Evolutionary conservation across 2,329 filamentous ascomycete genomes (phyloP).

Genomic region (Arachnopeziza araneosa): DNA sequence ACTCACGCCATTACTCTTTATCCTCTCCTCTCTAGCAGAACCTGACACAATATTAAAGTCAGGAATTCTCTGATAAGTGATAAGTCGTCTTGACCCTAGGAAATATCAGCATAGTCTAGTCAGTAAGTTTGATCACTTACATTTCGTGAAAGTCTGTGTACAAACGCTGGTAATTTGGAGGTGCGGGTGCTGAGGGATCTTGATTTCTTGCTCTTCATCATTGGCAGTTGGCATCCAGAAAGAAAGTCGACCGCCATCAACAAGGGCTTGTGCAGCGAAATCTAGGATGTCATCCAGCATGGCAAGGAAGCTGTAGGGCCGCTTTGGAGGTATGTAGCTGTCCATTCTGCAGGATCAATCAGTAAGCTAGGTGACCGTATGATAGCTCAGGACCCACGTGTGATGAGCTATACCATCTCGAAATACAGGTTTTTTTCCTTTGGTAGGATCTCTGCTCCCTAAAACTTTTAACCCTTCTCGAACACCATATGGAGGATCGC

Average conservation of each 20-base stretch:
- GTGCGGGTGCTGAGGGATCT: slow-evolving; percentile 69
- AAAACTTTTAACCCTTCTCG: slow-evolving; percentile 87
- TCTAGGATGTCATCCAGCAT: slow-evolving; percentile 87
- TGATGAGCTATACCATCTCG: slow-evolving; percentile 66
- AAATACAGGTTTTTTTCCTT: slow-evolving; percentile 51
- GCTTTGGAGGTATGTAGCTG: slow-evolving; percentile 79
- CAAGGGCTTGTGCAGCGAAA: slow-evolving; percentile 72
- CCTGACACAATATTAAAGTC: slow-evolving; percentile 47
- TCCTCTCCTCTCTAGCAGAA: slow-evolving; percentile 22
- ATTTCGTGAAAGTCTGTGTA: slow-evolving; percentile 85
- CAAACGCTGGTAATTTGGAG: slow-evolving; percentile 71
- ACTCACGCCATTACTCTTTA: slow-evolving; percentile 39
- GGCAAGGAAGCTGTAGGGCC: slow-evolving; percentile 83
- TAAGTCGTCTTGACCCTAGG: slow-evolving; percentile 70
- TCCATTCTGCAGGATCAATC: slow-evolving; percentile 40
- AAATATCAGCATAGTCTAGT: background rate
- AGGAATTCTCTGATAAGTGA: slow-evolving; percentile 73
- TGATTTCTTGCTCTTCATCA: slow-evolving; percentile 69
- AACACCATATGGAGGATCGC: slow-evolving; percentile 94
- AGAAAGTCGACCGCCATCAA: slow-evolving; percentile 72
- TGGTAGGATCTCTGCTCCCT: slow-evolving; percentile 64
- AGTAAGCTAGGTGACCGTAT: background rate
- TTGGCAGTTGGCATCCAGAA: slow-evolving; percentile 98
- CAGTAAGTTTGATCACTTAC: slow-evolving; percentile 38
- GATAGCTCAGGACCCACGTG: slow-evolving; percentile 43